Percentiles rank a stretch among this genome's conserved stretches.
Conservation (phyloP, 371 early-diverging fungal species). For the Cladochytrium tenue region DNA sequence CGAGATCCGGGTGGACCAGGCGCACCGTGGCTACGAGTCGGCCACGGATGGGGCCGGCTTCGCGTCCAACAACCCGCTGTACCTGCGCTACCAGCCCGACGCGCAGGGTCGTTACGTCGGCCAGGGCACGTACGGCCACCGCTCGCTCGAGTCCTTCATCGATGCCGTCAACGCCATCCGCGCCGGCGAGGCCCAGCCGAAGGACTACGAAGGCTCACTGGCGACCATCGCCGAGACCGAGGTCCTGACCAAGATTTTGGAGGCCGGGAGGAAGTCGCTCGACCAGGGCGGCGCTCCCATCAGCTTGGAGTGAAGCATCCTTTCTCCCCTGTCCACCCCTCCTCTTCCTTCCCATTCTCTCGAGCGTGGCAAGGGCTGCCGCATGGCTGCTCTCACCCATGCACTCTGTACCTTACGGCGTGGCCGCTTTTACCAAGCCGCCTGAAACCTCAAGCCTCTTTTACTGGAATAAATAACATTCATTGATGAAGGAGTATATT, state of each 20-base stretch:
- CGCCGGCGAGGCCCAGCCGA: conserved; percentile 15
- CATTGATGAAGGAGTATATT: too few species aligned
- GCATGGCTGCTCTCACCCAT: too few species aligned
- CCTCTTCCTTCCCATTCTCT: too few species aligned
- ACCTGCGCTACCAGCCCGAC: conserved; percentile 52
- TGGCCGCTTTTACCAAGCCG: too few species aligned
- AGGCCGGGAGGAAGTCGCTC: conserved; percentile 49
- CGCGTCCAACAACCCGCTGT: conserved; percentile 48
- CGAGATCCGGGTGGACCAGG: conserved; percentile 56
- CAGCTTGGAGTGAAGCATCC: neutral
- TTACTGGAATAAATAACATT: too few species aligned
- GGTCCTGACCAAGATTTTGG: conserved; percentile 50
- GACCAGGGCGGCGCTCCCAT: conserved; percentile 32
- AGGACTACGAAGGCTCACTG: conserved; percentile 36
- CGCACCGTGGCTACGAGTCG: conserved; percentile 52
- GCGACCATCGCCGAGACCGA: conserved; percentile 46
- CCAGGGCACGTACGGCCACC: conserved; percentile 48
- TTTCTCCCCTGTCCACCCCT: too few species aligned
- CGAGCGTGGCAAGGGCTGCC: too few species aligned
- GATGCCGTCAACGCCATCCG: conserved; percentile 41
- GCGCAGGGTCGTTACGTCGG: conserved; percentile 49
- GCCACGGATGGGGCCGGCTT: conserved; percentile 42
- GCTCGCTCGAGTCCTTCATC: conserved; percentile 41
- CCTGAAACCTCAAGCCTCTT: too few species aligned
- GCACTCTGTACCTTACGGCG: too few species aligned